Evolutionary conservation across 257 asterid species (phyloP), one percentile per base, ranked within the genome.

Genomic region (Marsdenia floribunda): DNA sequence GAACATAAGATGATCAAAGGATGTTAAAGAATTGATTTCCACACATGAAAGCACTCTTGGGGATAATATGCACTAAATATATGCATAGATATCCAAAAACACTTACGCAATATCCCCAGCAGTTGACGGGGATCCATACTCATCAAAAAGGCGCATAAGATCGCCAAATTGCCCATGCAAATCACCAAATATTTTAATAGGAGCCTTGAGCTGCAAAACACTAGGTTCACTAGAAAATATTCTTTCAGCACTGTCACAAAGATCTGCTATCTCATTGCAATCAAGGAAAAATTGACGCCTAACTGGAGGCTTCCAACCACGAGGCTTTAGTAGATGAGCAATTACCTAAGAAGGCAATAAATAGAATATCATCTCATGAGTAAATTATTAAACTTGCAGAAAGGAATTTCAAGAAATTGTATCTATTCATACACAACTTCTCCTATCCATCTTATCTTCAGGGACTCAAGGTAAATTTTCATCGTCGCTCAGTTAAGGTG

Each of bases 241-340:
- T 81, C 96, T 87, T 85, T 95, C 99, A 63, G 99, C 97, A 82
- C 89, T 84, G 74, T 95, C 99, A 82, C 99, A 96, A 75, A 96
- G 99, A 90, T 96, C 99, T 78, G 97, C 96, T 69, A 96, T 87
- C 89, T 96, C 99, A 79, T 91, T 91, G 92, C 96, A 96, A 73
- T 93, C 98, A 90, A 96, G 83, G 90, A 96, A 96, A 86, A 92
- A 96, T 76, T 96, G 98, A 33, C 99, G 86, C 57, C 88, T 89
- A 72, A 96, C 99, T 29, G 99, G 99, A 76, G 98, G 99, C 86
- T 93, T 96, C 99, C 99, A 96, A 73, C 99, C 99, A 74, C 98
- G 98, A 77, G 99, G 99, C 80, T 92, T 93, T 75, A 96, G 70
- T 75, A 96, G 97, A 87, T 96, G 95, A 59, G 95, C 90, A 78